Conservation (phyloP, 768 basidiomycete genomes). For the Mrakia hoshinonis region DNA sequence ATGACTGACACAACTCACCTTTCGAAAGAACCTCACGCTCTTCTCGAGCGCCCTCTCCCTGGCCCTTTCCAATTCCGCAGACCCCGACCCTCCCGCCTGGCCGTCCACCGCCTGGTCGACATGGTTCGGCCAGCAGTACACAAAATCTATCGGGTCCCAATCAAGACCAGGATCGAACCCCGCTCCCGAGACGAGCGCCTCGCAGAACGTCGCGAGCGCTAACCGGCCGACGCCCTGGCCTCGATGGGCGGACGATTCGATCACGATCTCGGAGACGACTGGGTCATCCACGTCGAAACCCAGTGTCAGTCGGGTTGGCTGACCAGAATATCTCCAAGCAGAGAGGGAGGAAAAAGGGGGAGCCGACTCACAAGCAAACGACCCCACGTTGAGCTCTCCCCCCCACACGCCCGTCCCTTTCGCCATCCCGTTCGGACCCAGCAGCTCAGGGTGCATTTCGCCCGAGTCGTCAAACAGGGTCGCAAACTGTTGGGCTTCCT, state of each 20-base stretch:
- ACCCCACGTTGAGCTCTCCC: not conserved
- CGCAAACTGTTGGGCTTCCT: not conserved
- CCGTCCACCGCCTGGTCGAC: not conserved
- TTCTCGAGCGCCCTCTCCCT: not conserved
- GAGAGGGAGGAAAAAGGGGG: not conserved
- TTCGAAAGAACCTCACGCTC: not conserved
- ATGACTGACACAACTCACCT: not conserved
- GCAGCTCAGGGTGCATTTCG: not conserved
- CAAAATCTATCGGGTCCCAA: not conserved
- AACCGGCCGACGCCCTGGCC: not conserved
- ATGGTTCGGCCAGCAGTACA: not conserved
- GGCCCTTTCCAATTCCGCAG: not conserved
- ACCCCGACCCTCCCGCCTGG: not conserved
- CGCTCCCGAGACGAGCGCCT: not conserved
- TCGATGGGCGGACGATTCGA: not conserved
- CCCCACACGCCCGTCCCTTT: conserved; percentile 4
- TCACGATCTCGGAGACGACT: not conserved
- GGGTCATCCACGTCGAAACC: not conserved
- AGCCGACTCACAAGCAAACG: not conserved
- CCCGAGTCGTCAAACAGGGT: not conserved
- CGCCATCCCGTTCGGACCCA: not conserved
- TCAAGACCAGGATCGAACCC: not conserved
- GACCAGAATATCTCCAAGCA: not conserved
- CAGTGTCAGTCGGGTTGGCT: not conserved
- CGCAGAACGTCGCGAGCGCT: not conserved